Evolutionary conservation across 306 rosid species (phyloP), one percentile per base, ranked within the genome.

Genomic region (Acacia confusa): DNA sequence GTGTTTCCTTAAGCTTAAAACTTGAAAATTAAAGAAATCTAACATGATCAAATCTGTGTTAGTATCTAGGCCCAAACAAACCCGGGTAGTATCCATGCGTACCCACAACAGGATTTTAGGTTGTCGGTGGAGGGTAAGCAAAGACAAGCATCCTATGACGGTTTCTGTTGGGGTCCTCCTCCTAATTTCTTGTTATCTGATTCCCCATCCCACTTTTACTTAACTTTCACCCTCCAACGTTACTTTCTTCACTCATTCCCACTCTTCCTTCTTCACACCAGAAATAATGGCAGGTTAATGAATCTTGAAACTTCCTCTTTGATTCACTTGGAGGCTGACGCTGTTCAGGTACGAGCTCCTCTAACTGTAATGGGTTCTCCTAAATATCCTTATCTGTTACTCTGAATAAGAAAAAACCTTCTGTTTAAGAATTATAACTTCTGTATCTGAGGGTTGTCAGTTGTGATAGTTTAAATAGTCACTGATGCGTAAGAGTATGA

Each of bases 101-200:
- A 64, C 24, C 19, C 71, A 75, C 22, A 68, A 32, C 40, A 69
- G 57, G 55, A 68, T 81, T 53, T 47, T 71, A 13, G 60, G 79
- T 32, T 87, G 90, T 87, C 90, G 90, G 90, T 87, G 78, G 79
- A 82, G 74, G 32, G 76, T 65, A 36, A 84, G 88, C 86, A 87
- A 45, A 28, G 79, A 88, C 85, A 87, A 87, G 90, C 86, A 87
- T 87, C 90, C 90, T 72, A 82, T 84, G 90, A 78, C 45, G 36
- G 3, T 81, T 55, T 64, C 77, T 70, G 58, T 81, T 78, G 44
- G 77, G 77, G 74, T 14, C 12, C 43, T 69, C 28, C 0, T 69
- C 28, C 0, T 61, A 61, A 27, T 41, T 69, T 80, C 84, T 50
- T 68, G 79, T 80, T 75, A 61, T 60, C 79, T 76, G 79, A 48